Percentiles rank a stretch among this genome's conserved stretches.
These are phyloP conservation scores for Heritiera fomes DNA, from an alignment of 345 rosid species.

Conservation along the genomic window DNA sequence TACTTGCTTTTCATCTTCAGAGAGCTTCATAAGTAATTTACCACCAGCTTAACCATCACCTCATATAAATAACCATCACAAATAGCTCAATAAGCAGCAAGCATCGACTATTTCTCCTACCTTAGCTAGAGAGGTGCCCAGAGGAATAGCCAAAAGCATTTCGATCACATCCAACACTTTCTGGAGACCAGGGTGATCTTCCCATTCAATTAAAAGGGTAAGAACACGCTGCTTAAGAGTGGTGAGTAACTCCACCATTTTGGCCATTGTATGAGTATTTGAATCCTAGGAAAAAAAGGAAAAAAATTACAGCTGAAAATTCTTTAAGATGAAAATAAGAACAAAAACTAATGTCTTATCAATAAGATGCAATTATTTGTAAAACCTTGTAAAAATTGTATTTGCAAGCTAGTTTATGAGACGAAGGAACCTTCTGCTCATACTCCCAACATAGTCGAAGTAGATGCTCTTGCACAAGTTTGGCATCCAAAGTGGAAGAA, in stretches of 20 bases:
- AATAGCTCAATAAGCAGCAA: conserved; percentile 6
- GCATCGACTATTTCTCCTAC: conserved; percentile 34
- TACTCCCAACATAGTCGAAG: conserved; percentile 73
- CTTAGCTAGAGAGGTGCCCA: conserved; percentile 80
- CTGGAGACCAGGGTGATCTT: conserved; percentile 81
- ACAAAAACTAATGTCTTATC: not conserved
- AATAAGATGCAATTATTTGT: conserved; percentile 7
- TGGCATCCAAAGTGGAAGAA: conserved; percentile 67
- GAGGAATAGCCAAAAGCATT: conserved; percentile 78
- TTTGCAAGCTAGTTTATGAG: conserved; percentile 39
- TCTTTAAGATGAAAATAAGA: not conserved
- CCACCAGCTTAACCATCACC: not conserved
- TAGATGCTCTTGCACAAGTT: conserved; percentile 80
- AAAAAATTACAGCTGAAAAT: conserved; percentile 6
- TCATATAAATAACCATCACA: not conserved
- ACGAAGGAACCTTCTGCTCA: conserved; percentile 41
- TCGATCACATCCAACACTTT: conserved; percentile 62
- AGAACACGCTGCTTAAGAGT: conserved; percentile 45
- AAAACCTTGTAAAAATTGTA: conserved; percentile 93
- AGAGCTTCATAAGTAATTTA: not conserved
- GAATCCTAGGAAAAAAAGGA: conserved; percentile 52
- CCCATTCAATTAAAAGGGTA: conserved; percentile 62
- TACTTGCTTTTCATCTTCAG: not conserved
- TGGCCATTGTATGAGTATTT: conserved; percentile 62
- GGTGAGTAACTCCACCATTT: conserved; percentile 70